These are phyloP conservation scores for Lipomyces yamanashiensis DNA, from an alignment of 805 yeast genomes.

Conservation along the genomic window DNA sequence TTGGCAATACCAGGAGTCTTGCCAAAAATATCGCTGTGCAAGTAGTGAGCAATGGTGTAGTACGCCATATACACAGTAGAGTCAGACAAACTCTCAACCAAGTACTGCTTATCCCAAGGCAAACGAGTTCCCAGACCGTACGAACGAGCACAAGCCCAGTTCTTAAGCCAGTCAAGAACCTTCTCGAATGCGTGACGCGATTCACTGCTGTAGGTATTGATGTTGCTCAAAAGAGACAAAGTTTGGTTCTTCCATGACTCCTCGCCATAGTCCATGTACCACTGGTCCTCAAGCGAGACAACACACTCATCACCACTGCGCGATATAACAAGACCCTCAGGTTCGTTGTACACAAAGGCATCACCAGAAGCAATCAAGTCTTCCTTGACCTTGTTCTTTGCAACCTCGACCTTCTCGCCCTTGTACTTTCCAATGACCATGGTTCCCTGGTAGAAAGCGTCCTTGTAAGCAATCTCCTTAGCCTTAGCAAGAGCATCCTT, in stretches of 20 bases:
- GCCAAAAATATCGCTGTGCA: slow-evolving; percentile 89
- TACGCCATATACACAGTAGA: slow-evolving; percentile 95
- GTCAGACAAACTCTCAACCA: slow-evolving; percentile 94
- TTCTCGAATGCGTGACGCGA: slow-evolving; percentile 91
- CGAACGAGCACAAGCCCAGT: slow-evolving; percentile 98
- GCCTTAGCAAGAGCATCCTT: slow-evolving; percentile 84
- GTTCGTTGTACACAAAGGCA: slow-evolving; percentile 92
- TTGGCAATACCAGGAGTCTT: slow-evolving; percentile 69
- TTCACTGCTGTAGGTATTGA: slow-evolving; percentile 82
- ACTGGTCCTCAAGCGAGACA: slow-evolving; percentile 96
- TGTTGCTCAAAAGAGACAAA: slow-evolving; percentile 69
- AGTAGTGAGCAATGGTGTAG: slow-evolving; percentile 84
- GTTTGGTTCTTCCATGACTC: slow-evolving; percentile 83
- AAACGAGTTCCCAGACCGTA: slow-evolving; percentile 93
- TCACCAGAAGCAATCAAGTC: slow-evolving; percentile 77
- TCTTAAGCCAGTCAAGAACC: slow-evolving; percentile 92
- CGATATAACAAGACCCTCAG: slow-evolving; percentile 85
- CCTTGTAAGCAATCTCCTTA: slow-evolving; percentile 93
- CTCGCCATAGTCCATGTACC: slow-evolving; percentile 98
- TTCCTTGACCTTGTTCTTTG: slow-evolving; percentile 82
- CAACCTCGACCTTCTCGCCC: slow-evolving; percentile 89
- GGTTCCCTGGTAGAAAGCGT: slow-evolving; percentile 90
- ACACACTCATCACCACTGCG: slow-evolving; percentile 97
- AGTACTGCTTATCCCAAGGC: slow-evolving; percentile 95
- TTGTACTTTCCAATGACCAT: slow-evolving; percentile 79